Evolutionary conservation across 306 rosid genomes (phyloP).

Genomic region (Castanea sativa): DNA sequence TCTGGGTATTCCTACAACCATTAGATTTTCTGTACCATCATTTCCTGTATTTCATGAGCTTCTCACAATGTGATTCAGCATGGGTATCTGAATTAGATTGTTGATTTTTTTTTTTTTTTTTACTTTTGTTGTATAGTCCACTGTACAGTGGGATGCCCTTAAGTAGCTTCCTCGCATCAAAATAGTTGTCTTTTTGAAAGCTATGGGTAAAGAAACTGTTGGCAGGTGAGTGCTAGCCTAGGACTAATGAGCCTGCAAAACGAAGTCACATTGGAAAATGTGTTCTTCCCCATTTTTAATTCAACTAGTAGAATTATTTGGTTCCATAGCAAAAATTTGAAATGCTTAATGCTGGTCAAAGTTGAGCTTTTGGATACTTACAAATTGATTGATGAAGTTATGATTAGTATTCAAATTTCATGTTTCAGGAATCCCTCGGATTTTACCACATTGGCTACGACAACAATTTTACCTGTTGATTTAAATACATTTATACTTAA

Average conservation of each 20-base stretch:
- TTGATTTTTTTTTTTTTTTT: too few species aligned
- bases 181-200: neutral
- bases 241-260: neutral
- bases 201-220: neutral
- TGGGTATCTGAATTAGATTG: too few species aligned
- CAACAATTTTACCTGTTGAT: slow-evolving; percentile 79
- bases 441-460: slow-evolving; percentile 78
- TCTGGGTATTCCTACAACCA: neutral
- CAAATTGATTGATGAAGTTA: neutral
- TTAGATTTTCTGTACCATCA: too few species aligned
- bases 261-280: neutral
- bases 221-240: neutral
- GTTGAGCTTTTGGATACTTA: neutral
- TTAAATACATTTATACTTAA: slow-evolving; percentile 69
- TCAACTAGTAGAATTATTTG: neutral
- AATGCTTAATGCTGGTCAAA: neutral
- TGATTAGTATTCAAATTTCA: slow-evolving; percentile 2
- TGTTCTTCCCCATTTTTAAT: neutral
- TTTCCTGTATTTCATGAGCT: too few species aligned
- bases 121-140: too few species aligned
- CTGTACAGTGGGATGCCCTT: neutral
- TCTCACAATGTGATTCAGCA: too few species aligned
- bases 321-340: neutral
- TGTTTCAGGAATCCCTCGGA: slow-evolving; percentile 61
- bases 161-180: neutral